Conservation (phyloP, 139 green algal species). For the Axilococcus clingmanii region DNA sequence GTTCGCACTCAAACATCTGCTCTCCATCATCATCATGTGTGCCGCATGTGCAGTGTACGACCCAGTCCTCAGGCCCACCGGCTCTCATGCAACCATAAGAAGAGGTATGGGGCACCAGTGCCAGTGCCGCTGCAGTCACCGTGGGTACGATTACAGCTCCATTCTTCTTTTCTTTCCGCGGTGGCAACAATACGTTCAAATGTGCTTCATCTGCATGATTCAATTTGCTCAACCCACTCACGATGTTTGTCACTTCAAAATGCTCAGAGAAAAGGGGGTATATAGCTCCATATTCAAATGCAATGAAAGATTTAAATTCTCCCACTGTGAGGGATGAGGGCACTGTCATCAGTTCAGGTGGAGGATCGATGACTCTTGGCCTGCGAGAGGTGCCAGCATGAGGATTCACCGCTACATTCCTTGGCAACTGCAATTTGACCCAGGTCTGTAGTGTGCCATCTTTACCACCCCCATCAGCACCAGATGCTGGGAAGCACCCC, state of each 20-base stretch:
- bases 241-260: too few relatives aligned
- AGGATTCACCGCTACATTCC: too few relatives aligned
- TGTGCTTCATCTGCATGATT: too few relatives aligned
- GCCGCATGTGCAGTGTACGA: conserved; percentile 71
- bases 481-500: background rate
- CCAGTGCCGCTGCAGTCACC: background rate
- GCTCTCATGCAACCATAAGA: conserved; percentile 48
- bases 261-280: conserved; percentile 53
- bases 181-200: too few relatives aligned
- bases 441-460: conserved; percentile 7
- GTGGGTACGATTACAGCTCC: background rate
- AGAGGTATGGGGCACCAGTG: background rate
- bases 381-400: background rate
- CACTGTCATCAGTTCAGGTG: conserved; percentile 43
- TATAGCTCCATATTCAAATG: conserved; percentile 35
- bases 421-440: conserved; percentile 2
- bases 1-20: conserved; percentile 90
- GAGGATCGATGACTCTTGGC: conserved; percentile 12
- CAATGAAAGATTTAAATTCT: conserved; percentile 32
- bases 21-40: conserved; percentile 88
- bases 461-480: background rate
- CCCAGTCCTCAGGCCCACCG: conserved; percentile 80
- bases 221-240: too few relatives aligned
- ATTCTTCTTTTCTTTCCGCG: background rate
- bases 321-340: conserved; percentile 15